Percentiles rank a stretch among this genome's conserved stretches.
These are phyloP conservation scores for Sugiyamaella americana DNA, from an alignment of 805 yeast species.

Conservation along the genomic window DNA sequence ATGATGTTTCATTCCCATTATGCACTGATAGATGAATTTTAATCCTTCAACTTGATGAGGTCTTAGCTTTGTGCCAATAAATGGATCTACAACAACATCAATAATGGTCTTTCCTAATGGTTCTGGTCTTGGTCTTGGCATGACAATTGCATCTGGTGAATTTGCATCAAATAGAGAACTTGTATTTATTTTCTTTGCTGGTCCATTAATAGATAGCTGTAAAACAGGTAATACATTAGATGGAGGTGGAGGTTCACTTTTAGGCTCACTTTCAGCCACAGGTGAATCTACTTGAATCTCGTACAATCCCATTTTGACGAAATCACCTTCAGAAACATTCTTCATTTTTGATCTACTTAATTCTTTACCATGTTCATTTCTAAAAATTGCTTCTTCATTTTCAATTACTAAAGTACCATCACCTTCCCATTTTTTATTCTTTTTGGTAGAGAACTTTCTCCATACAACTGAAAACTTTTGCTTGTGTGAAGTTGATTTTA, in stretches of 20 bases:
- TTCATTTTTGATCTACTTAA: slow-evolving; percentile 6
- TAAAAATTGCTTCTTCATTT: slow-evolving; percentile 21
- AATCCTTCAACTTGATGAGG: slow-evolving; percentile 88
- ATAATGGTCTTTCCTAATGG: slow-evolving; percentile 17
- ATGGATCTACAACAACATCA: slow-evolving; percentile 37
- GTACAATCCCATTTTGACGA: slow-evolving; percentile 47
- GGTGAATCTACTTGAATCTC: slow-evolving; percentile 40
- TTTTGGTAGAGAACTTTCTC: slow-evolving; percentile 63
- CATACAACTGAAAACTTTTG: slow-evolving; percentile 4
- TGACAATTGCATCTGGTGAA: slow-evolving; percentile 25
- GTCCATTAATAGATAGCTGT: not conserved
- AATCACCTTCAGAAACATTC: slow-evolving; percentile 31
- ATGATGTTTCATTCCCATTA: slow-evolving; percentile 57
- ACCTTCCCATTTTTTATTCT: slow-evolving; percentile 92
- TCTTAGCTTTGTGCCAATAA: slow-evolving; percentile 41
- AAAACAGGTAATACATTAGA: not conserved
- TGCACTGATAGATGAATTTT: slow-evolving; percentile 70
- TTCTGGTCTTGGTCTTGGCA: slow-evolving; percentile 22
- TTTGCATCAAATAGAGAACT: slow-evolving; percentile 23
- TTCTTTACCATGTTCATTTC: slow-evolving; percentile 22
- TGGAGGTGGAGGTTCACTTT: not conserved
- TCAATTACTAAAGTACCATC: slow-evolving; percentile 57
- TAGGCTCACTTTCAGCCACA: not conserved
- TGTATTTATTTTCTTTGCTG: not conserved
- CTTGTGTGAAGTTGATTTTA: not conserved